Conservation (phyloP, 2,329 filamentous ascomycete genomes). For the Bipolaris bicolor region DNA sequence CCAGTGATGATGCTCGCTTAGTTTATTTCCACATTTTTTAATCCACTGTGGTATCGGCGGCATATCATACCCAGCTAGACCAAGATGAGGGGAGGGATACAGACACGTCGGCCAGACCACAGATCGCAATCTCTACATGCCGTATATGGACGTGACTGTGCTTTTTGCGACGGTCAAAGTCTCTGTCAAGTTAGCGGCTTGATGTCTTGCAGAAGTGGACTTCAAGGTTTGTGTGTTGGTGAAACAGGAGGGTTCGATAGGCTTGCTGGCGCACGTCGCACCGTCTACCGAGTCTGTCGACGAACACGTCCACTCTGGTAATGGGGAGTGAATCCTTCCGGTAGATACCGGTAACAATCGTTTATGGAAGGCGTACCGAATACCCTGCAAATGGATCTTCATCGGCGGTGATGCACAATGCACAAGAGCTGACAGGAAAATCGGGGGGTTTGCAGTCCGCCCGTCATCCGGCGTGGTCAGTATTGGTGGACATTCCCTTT, state of each 20-base stretch:
- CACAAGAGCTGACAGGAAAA: constrained; percentile 17
- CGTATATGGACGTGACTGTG: constrained; percentile 21
- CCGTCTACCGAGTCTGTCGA: constrained; percentile 2
- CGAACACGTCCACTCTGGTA: not conserved
- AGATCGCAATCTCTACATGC: constrained; percentile 30
- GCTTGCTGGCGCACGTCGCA: constrained; percentile 12
- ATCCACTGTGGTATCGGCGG: constrained; percentile 16
- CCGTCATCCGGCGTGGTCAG: constrained; percentile 21
- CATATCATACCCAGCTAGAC: constrained; percentile 21
- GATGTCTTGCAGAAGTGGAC: constrained; percentile 28
- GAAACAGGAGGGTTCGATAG: constrained; percentile 25
- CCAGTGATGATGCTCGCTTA: constrained; percentile 24
- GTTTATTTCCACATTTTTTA: constrained; percentile 20
- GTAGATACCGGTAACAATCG: constrained; percentile 7
- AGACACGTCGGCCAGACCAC: constrained; percentile 25
- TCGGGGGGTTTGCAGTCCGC: constrained; percentile 14
- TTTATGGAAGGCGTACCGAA: constrained; percentile 27
- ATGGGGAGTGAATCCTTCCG: constrained; percentile 4
- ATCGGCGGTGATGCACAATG: constrained; percentile 21
- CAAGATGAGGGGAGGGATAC: constrained; percentile 17
- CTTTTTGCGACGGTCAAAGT: constrained; percentile 22
- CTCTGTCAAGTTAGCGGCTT: constrained; percentile 17
- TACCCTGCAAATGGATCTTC: constrained; percentile 29
- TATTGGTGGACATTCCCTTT: constrained; percentile 19
- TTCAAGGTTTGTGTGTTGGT: constrained; percentile 14